Evolutionary conservation across 306 rosid genomes (phyloP).

Genomic region (Cicer judaicum): DNA sequence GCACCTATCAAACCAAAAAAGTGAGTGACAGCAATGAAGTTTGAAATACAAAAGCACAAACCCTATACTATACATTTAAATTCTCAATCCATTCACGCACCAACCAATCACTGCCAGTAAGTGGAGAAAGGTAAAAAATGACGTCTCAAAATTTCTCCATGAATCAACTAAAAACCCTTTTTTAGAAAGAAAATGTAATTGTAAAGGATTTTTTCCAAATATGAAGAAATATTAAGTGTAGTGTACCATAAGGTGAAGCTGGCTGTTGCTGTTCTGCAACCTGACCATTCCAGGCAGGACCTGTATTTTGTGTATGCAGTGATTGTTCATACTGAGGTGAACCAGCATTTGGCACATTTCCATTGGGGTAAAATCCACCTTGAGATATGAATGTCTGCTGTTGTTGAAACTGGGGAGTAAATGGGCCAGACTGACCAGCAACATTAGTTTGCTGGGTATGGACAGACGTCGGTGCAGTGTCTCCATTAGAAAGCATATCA

Average conservation of each 20-base stretch:
- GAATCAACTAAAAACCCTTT: conserved; percentile 17
- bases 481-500: conserved; percentile 74
- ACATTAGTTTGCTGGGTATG: conserved; percentile 58
- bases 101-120: conserved; percentile 24
- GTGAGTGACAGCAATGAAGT: conserved; percentile 7
- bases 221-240: conserved; percentile 31
- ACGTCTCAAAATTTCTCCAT: background rate
- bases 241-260: conserved; percentile 68
- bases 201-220: conserved; percentile 34
- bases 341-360: conserved; percentile 62
- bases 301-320: conserved; percentile 58
- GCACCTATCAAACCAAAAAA: conserved; percentile 56
- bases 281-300: conserved; percentile 88
- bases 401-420: conserved; percentile 57
- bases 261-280: conserved; percentile 63
- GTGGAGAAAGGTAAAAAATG: background rate
- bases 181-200: conserved; percentile 43
- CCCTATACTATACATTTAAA: conserved; percentile 29
- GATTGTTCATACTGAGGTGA: conserved; percentile 70
- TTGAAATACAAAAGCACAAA: conserved; percentile 25
- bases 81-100: conserved; percentile 38
- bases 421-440: conserved; percentile 57
- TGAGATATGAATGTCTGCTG: conserved; percentile 65
- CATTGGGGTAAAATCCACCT: conserved; percentile 71
- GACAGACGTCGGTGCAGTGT: conserved; percentile 54